Conservation (phyloP, 352 stramenopile genomes). For the Phytophthora syringae region DNA sequence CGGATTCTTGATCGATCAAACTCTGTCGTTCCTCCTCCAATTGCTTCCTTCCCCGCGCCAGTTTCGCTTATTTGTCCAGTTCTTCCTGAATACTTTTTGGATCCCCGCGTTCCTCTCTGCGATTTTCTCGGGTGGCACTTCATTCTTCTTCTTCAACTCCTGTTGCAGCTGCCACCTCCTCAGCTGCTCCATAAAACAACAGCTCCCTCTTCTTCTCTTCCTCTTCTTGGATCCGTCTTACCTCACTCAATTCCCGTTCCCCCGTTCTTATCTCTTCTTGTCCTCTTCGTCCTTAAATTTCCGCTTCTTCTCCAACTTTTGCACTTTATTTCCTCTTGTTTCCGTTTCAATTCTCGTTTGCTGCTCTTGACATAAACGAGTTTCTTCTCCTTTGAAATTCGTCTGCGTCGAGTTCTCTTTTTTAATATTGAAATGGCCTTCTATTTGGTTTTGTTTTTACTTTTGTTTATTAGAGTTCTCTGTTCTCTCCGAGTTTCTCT, state of each 20-base stretch:
- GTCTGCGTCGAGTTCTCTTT: background rate
- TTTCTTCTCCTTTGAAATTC: background rate
- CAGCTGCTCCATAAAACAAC: too few species aligned
- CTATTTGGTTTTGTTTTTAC: too few species aligned
- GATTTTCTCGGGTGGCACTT: constrained; percentile 18
- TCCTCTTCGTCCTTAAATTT: constrained; percentile 2
- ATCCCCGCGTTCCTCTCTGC: constrained; percentile 26
- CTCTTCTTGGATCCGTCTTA: constrained; percentile 2
- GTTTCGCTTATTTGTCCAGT: constrained; percentile 25
- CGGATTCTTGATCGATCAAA: background rate
- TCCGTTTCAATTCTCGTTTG: constrained; percentile 15
- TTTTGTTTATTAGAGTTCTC: too few species aligned
- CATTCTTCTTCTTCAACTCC: constrained; percentile 4
- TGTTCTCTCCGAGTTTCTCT: constrained; percentile 6
- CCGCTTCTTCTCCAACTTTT: background rate
- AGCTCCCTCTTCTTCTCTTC: constrained; percentile 1
- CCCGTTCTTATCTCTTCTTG: background rate
- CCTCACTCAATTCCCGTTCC: background rate
- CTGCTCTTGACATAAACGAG: background rate
- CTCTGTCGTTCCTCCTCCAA: constrained; percentile 1
- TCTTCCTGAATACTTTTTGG: constrained; percentile 31
- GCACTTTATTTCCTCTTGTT: background rate
- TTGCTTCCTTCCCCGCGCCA: constrained; percentile 20
- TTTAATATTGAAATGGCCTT: too few species aligned
- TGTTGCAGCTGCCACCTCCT: background rate